Percentiles rank a stretch among this genome's conserved stretches.
These are phyloP conservation scores for Solanum dulcamara DNA, from an alignment of 257 asterid species.

Conservation along the genomic window DNA sequence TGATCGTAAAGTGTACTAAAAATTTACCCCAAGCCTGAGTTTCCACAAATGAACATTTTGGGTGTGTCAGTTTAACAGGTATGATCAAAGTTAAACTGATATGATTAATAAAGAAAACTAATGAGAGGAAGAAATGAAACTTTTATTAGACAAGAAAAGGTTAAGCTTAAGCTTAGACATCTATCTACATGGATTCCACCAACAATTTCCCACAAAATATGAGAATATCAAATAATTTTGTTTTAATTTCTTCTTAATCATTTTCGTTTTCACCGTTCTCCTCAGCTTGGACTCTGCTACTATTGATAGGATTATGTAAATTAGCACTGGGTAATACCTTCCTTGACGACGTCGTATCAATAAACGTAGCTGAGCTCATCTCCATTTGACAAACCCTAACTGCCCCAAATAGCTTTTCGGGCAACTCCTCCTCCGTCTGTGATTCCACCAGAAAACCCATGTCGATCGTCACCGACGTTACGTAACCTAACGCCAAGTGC, in stretches of 20 bases:
- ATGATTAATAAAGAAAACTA: not conserved
- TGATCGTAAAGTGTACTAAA: too few species aligned
- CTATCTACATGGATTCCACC: not conserved
- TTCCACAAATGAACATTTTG: too few species aligned
- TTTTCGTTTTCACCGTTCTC: not conserved
- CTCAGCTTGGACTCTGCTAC: slow-evolving; percentile 11
- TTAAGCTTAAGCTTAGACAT: not conserved
- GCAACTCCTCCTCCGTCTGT: slow-evolving; percentile 74
- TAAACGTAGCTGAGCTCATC: slow-evolving; percentile 64
- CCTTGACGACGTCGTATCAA: slow-evolving; percentile 38
- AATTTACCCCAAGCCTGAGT: too few species aligned
- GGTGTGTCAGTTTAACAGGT: too few species aligned
- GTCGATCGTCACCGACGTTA: slow-evolving; percentile 74
- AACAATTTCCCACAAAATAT: not conserved
- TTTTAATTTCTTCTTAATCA: not conserved
- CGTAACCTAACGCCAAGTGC: slow-evolving; percentile 77
- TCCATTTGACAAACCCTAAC: slow-evolving; percentile 91
- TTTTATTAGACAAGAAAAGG: not conserved
- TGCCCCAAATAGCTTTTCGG: slow-evolving; percentile 77
- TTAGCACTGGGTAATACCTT: slow-evolving; percentile 31
- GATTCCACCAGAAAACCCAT: slow-evolving; percentile 92
- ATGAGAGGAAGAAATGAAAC: not conserved
- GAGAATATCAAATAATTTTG: not conserved
- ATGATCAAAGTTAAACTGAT: not conserved
- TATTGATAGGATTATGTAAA: not conserved